A percentile compares a stretch with the other conserved stretches of the same genome.
These are phyloP conservation scores for Phytophthora macrochlamydospora DNA, from an alignment of 352 stramenopile genomes.

Conservation along the genomic window DNA sequence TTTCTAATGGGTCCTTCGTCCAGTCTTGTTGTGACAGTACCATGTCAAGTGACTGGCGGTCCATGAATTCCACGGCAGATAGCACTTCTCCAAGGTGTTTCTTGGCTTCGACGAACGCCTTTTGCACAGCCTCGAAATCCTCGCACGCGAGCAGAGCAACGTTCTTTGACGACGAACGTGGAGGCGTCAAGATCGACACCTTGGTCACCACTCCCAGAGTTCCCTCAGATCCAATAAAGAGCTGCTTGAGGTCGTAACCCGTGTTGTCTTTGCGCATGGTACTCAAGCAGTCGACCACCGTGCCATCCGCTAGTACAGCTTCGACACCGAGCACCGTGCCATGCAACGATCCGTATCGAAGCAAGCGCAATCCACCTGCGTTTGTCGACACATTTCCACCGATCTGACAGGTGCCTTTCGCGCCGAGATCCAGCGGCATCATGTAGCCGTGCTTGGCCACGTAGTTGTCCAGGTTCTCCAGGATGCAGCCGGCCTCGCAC, in stretches of 20 bases:
- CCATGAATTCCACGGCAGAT: constrained; percentile 97
- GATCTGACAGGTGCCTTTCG: constrained; percentile 97
- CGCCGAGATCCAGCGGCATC: constrained; percentile 96
- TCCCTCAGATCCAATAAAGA: constrained; percentile 97
- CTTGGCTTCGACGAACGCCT: constrained; percentile 86
- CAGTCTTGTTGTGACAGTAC: constrained; percentile 75
- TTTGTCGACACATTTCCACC: constrained; percentile 97
- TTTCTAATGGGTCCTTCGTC: constrained; percentile 72
- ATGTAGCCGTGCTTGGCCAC: constrained; percentile 87
- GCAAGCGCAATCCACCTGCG: constrained; percentile 93
- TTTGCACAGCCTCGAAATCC: constrained; percentile 86
- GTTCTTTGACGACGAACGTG: not conserved
- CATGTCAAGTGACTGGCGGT: constrained; percentile 89
- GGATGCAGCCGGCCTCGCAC: constrained; percentile 92
- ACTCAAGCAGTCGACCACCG: constrained; percentile 90
- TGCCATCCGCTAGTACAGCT: constrained; percentile 93
- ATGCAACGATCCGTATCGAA: constrained; percentile 95
- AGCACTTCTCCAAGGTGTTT: constrained; percentile 93
- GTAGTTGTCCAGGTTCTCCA: constrained; percentile 93
- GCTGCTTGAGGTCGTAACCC: constrained; percentile 96
- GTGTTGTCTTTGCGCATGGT: constrained; percentile 98
- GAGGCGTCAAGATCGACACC: constrained; percentile 26
- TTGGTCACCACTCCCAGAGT: constrained; percentile 95
- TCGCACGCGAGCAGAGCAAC: constrained; percentile 78
- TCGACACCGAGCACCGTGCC: constrained; percentile 95